These are phyloP conservation scores for Trametes polyzona DNA, from an alignment of 1,284 basidiomycete species.

Conservation along the genomic window DNA sequence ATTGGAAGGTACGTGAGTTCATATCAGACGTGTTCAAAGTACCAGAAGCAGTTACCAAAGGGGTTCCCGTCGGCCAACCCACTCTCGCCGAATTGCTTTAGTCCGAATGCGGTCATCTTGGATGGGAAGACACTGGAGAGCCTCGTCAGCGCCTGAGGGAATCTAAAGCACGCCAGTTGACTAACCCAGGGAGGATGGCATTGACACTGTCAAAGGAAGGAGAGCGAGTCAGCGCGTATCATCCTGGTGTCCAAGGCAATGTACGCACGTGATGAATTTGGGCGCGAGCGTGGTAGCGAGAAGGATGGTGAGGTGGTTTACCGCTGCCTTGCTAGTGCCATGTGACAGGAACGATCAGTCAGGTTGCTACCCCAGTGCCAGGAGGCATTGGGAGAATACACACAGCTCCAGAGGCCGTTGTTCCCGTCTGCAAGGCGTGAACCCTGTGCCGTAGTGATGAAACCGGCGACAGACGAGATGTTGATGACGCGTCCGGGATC, in stretches of 20 bases:
- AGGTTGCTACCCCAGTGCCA: too few species aligned
- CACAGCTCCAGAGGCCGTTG: conserved; percentile 82
- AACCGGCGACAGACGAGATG: conserved; percentile 76
- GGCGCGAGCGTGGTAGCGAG: conserved; percentile 73
- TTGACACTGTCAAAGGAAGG: conserved; percentile 64
- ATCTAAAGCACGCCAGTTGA: not conserved
- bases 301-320: conserved; percentile 80
- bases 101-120: conserved; percentile 83
- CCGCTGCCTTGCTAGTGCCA: conserved; percentile 80
- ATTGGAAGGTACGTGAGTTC: not conserved
- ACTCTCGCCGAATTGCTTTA: conserved; percentile 62
- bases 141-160: not conserved
- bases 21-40: not conserved
- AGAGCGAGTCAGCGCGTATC: not conserved
- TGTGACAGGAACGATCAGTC: too few species aligned
- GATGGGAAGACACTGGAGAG: conserved; percentile 86
- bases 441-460: conserved; percentile 56
- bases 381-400: not conserved
- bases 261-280: conserved; percentile 62
- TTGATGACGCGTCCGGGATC: conserved; percentile 82
- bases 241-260: not conserved
- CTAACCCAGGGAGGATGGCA: conserved; percentile 78
- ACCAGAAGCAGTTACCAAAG: conserved; percentile 50
- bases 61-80: conserved; percentile 57
- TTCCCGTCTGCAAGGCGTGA: conserved; percentile 58